Conservation (phyloP, 148 eudicot genomes). For the Diospyros kaki region DNA sequence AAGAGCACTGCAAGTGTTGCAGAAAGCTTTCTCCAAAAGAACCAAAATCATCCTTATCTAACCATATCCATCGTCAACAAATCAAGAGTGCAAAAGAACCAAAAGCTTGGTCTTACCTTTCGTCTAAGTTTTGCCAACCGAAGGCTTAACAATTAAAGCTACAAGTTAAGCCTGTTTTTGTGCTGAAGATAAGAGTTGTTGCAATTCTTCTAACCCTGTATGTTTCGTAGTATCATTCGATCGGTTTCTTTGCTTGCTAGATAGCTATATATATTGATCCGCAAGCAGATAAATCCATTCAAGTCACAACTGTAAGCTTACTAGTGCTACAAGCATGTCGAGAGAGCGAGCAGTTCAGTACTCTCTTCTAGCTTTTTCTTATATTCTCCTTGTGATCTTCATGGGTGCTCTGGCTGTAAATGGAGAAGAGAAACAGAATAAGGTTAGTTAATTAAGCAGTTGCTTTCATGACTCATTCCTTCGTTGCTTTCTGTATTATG, state of each 20-base stretch:
- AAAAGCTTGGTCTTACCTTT: slow-evolving; percentile 13
- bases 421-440: slow-evolving; percentile 14
- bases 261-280: slow-evolving; percentile 11
- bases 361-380: slow-evolving; percentile 4
- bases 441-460: slow-evolving; percentile 8
- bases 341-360: not conserved
- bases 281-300: not conserved
- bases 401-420: slow-evolving; percentile 13
- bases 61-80: not conserved
- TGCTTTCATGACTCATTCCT: not conserved
- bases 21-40: slow-evolving; percentile 1
- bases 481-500: not conserved
- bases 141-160: slow-evolving; percentile 17
- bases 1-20: not conserved
- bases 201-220: too few relatives aligned
- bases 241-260: not conserved
- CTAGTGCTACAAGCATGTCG: slow-evolving; percentile 16
- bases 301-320: too few relatives aligned
- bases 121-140: slow-evolving; percentile 31
- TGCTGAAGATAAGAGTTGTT: not conserved
- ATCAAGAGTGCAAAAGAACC: slow-evolving; percentile 18
- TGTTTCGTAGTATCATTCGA: not conserved
- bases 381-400: slow-evolving; percentile 16
- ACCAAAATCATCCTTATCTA: not conserved
- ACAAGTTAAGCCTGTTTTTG: slow-evolving; percentile 18